These are phyloP conservation scores for Primulina huaijiensis DNA, from an alignment of 257 asterid species.

Conservation along the genomic window DNA sequence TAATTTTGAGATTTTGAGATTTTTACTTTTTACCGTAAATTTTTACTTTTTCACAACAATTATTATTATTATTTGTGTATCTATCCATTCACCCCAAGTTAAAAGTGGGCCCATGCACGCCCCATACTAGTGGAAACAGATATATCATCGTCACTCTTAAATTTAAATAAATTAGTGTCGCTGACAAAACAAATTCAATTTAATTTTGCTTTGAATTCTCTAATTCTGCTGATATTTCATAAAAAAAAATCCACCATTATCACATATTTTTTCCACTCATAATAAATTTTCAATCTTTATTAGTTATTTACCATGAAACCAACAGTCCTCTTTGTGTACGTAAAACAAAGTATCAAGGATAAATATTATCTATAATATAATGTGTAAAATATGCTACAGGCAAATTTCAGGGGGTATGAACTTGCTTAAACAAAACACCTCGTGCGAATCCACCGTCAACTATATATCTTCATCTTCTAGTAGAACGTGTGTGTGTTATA, in stretches of 20 bases:
- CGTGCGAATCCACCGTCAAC: no score
- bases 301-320: slow-evolving; percentile 24
- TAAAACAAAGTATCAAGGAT: no score
- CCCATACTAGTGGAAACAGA: slow-evolving; percentile 30
- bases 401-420: no score
- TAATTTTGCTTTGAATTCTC: slow-evolving; percentile 2
- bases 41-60: no score
- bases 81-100: slow-evolving; percentile 51
- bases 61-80: neutral
- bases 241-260: slow-evolving; percentile 39
- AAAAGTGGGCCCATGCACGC: slow-evolving; percentile 35
- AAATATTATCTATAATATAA: no score
- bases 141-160: neutral
- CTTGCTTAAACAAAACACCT: no score
- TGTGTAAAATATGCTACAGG: no score
- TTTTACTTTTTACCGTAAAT: no score
- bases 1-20: no score
- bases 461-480: no score
- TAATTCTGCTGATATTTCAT: slow-evolving; percentile 35
- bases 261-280: slow-evolving; percentile 8
- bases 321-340: slow-evolving; percentile 5
- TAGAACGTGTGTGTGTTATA: no score
- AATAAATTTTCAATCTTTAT: no score
- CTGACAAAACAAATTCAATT: neutral
- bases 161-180: neutral